Evolutionary conservation across 2,329 filamentous ascomycete species (phyloP), one percentile per base, ranked within the genome.

Genomic region (Phialophora macrospora): DNA sequence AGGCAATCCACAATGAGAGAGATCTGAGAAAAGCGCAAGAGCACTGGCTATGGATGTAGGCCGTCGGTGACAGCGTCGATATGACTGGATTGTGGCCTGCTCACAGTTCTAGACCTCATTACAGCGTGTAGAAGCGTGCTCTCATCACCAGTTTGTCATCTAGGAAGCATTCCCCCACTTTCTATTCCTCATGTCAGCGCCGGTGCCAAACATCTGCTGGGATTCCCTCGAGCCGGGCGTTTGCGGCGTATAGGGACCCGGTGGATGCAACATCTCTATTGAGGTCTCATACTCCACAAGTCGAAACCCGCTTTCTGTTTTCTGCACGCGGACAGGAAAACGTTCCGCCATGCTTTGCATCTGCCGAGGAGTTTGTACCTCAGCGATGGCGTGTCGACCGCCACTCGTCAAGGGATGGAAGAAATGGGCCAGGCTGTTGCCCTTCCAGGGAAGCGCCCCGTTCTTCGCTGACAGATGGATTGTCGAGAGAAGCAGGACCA

Each of bases 331-430:
- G 11, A 30, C 22, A 14, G 49, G n/a, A 6, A 52, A 52, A n/a
- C 49, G 26, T 52, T 52, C 49, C 11, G 49, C 20, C 49, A 52
- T 52, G 38, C 17, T 44, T 44, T 44, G 38, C 38, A 44, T 30
- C 49, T 24, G 49, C 3, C 49, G 28, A 28, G 22, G 49, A 17
- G 49, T 26, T 24, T 52, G 22, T 52, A 9, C 49, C 49, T 52
- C 26, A 6, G 49, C 49, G 49, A 52, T 52, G 22, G 26, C n/a
- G 26, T 52, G 49, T 52, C 26, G 22, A 24, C 26, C 22, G 22
- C 20, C 38, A 44, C 38, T 44, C 38, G 38, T 44, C 38, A 44
- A 20, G 6, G 38, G 38, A 44, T 44, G 38, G 38, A 44, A 44
- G 38, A 44, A 44, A 44, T 44, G 38, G 24, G 26, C 22, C 11